Evolutionary conservation across 2,329 filamentous ascomycete genomes (phyloP), one percentile per base, ranked within the genome.

Genomic region (Colletotrichum karsti): DNA sequence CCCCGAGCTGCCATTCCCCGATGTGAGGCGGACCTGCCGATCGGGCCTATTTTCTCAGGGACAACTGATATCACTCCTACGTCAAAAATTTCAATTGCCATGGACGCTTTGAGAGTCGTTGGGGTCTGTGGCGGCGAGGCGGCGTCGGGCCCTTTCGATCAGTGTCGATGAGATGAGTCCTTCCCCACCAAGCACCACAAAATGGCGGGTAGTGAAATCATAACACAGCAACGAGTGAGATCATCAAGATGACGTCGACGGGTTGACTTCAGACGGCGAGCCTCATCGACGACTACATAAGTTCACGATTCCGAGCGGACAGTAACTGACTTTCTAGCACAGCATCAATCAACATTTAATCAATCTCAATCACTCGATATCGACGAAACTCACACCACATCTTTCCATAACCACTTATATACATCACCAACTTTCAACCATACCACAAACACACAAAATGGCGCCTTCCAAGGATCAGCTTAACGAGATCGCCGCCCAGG

Each of bases 401-500:
- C 33, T 30, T 10, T 13, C 18, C 6, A 12, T 3, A 57, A 33
- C 5, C 24, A 37, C 35, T 37, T 10, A 37, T 13, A 20, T n/a
- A 12, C 46, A 22, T 13, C 13, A 42, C 15, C 5, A 44, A n/a
- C n/a, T 18, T 20, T 37, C 8, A 5, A 20, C 8, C 50, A 41
- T 33, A 53, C 28, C 37, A 51, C 15, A 37, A 26, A 59, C 41
- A 35, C 18, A 30, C 44, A 64, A 46, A 67, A 79, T 79, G 76
- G 72, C 72, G 41, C 68, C 65, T 24, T 65, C 72, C 71, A 63
- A 74, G 72, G 75, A 81, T 30, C 77, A 81, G 66, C 79, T 83
- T 63, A 78, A 80, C 68, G 73, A 81, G 59, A 82, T 86, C 61
- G 80, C 84, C 63, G 75, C 80, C 35, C 74, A 83, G 72, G 83